Evolutionary conservation across 2,329 filamentous ascomycete genomes (phyloP), one percentile per base, ranked within the genome.

Genomic region (Aspergillus ustus): DNA sequence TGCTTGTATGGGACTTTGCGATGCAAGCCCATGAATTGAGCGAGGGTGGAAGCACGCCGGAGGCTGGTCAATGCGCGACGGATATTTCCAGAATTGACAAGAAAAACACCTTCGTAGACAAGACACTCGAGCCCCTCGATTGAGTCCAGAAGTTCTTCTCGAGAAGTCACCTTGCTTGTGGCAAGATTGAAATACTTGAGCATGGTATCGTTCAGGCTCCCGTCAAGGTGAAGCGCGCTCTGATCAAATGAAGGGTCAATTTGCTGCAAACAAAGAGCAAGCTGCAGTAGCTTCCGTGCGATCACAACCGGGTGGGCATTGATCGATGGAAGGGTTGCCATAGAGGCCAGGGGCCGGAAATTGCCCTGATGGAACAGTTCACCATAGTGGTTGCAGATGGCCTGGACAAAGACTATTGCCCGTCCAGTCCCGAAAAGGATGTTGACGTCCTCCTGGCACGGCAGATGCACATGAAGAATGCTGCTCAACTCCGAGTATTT

Each of bases 11-110:
- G 59, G 20, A 20, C 34, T 17, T 3, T 57, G 9, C 19, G 56
- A 45, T 59, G 52, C 15, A 62, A 11, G 15, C 56, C 56, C 60
- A 62, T 62, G 13, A 62, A 22, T n/a, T 62, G 60, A 11, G 51
- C 60, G 19, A 52, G n/a, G 11, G 29, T 55, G 20, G 46, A 19
- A 9, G 60, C 60, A 7, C 60, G 31, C 7, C 60, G 60, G 7
- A 15, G 4, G 7, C 20, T 9, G 6, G 49, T 25, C 60, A 45
- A 59, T 4, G 20, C 22, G 19, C 56, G 51, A 4, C 56, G 60
- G 6, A 62, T 56, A 20, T 59, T 59, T 8, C 60, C 60, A 9
- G 15, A 13, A 19, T 56, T 62, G 3, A 25, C 46, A 2, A 52
- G 51, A 19, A 45, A 62, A 7, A 62, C 13, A 13, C 60, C 25